Conservation (phyloP, 75 land plant species). For the Pinus taeda region DNA sequence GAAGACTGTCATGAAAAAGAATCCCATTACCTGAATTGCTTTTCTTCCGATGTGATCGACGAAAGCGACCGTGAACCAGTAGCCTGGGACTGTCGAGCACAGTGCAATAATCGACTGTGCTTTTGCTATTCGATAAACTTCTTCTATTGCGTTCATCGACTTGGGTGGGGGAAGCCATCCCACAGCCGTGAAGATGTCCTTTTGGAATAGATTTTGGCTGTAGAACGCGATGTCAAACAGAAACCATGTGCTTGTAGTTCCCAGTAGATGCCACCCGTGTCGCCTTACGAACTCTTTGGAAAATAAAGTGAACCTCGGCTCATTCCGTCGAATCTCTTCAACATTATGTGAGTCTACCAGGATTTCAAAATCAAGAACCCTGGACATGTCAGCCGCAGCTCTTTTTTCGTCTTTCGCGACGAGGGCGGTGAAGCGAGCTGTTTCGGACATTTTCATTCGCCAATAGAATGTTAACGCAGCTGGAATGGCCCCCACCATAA, state of each 20-base stretch:
- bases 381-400: slow-evolving; percentile 50
- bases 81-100: slow-evolving; percentile 39
- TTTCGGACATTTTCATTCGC: slow-evolving; percentile 56
- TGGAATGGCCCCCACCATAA: slow-evolving; percentile 43
- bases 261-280: slow-evolving; percentile 38
- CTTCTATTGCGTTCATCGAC: background rate
- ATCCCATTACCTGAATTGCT: slow-evolving; percentile 28
- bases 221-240: slow-evolving; percentile 48
- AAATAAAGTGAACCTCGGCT: slow-evolving; percentile 19
- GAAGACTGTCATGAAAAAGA: slow-evolving; percentile 50
- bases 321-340: background rate
- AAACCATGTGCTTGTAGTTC: slow-evolving; percentile 41
- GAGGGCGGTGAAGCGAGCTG: slow-evolving; percentile 56
- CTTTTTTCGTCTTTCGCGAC: slow-evolving; percentile 28
- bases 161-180: slow-evolving; percentile 32
- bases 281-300: slow-evolving; percentile 24
- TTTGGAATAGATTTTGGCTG: slow-evolving; percentile 44
- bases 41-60: slow-evolving; percentile 24
- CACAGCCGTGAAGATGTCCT: slow-evolving; percentile 45
- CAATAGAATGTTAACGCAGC: slow-evolving; percentile 44
- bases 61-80: slow-evolving; percentile 37
- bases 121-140: slow-evolving; percentile 11
- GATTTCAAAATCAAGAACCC: slow-evolving; percentile 20
- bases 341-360: background rate
- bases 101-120: slow-evolving; percentile 37